Evolutionary conservation across 495 filamentous ascomycete species (phyloP), one percentile per base, ranked within the genome.

Genomic region (Aspergillus sclerotioniger): DNA sequence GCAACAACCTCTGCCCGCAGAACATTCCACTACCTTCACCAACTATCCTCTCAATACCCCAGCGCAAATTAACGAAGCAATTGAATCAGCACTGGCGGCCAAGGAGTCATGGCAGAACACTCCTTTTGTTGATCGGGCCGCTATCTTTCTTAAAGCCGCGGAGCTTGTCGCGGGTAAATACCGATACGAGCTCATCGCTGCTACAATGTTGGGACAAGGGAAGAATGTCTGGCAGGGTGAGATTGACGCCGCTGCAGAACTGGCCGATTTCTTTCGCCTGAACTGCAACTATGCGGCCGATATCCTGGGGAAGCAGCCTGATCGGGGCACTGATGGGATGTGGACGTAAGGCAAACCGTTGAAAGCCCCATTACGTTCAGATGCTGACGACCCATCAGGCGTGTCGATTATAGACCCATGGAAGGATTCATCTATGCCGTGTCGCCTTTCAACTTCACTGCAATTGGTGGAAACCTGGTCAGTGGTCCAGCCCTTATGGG

Each of bases 141-240:
- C 93, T 19, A 80, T 98, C 59, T 98, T 97, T 76, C 81, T 97
- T 17, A 95, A 96, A 73, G 94, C 93, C 2, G 93, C 93, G 15
- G 93, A 97, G 72, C 77, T 98, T 33, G 84, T 96, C 50, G 80
- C 88, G 37, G 84, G 82, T 39, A 96, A 97, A 70, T 97, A 98
- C 74, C 84, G 93, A 58, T 95, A 95, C 69, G 90, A 96, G 48
- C 76, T 98, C 53, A 92, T 96, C 82, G 92, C 94, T 2, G 87
- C 90, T 1, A 98, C 93, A 0, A 96, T 98, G 82, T 78, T 96
- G 8, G 93, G 93, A 29, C 93, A 98, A 71, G 93, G 93, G 49
- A 98, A 98, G 80, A 97, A 96, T 68, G 88, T 90, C 17, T 97
- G 92, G 91, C 93, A 98, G 69, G 93, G 90, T 45, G 93, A 98